Conservation (phyloP, 2,329 filamentous ascomycete genomes). For the Pleomassaria siparia region DNA sequence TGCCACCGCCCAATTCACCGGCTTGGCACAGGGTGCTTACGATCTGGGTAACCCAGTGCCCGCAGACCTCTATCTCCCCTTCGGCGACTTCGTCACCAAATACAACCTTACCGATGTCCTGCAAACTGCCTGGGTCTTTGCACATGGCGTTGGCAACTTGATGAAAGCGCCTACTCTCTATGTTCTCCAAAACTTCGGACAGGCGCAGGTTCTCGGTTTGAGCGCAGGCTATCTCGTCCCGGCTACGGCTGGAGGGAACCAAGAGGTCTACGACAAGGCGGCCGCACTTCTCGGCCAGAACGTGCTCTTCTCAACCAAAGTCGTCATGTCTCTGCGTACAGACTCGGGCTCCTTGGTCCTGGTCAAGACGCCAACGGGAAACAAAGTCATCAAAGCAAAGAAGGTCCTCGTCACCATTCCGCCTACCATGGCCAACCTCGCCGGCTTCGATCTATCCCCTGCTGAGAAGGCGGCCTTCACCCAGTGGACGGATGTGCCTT, state of each 20-base stretch:
- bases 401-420: constrained; percentile 49
- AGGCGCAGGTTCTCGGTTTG: not conserved
- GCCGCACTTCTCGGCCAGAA: constrained; percentile 7
- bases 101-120: constrained; percentile 47
- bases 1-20: constrained; percentile 34
- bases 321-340: not conserved
- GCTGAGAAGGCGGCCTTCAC: constrained; percentile 42
- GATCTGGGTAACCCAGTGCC: constrained; percentile 49
- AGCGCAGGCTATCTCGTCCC: constrained; percentile 8
- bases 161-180: constrained; percentile 48
- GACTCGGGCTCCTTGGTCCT: not conserved
- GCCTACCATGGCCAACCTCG: constrained; percentile 40
- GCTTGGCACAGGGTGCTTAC: constrained; percentile 45
- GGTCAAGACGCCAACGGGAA: constrained; percentile 18
- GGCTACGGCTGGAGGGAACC: constrained; percentile 20
- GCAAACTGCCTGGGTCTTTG: constrained; percentile 43
- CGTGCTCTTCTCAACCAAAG: constrained; percentile 8
- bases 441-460: constrained; percentile 38
- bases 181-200: constrained; percentile 44
- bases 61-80: constrained; percentile 51
- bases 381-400: constrained; percentile 38
- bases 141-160: constrained; percentile 49
- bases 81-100: constrained; percentile 52
- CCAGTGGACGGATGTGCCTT: constrained; percentile 42
- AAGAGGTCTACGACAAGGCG: constrained; percentile 20